phyloP scores from a whole-genome alignment of 176 grass and related monocot species.

The Oryza nivara region DNA sequence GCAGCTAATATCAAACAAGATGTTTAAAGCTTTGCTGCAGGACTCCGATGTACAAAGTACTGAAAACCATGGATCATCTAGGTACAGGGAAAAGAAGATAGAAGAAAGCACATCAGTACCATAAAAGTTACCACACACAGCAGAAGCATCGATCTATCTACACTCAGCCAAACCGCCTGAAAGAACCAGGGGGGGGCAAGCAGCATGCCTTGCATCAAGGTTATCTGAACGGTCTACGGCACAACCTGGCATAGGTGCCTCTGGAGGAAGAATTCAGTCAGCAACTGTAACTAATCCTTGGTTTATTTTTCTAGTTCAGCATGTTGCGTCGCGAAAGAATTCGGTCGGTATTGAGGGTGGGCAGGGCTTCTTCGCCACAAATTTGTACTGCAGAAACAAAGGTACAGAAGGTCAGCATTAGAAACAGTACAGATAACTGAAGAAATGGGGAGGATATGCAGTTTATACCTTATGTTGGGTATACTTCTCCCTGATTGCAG shows the following conservation, averaged over 20 bases:
- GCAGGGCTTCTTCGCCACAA: slow-evolving; percentile 81
- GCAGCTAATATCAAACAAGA: slow-evolving; percentile 29
- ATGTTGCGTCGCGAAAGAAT: slow-evolving; percentile 58
- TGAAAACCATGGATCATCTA: slow-evolving; percentile 32
- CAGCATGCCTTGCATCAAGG: not conserved
- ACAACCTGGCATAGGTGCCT: no score
- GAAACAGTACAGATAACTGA: slow-evolving; percentile 26
- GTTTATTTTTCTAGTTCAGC: slow-evolving; percentile 32
- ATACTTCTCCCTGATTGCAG: slow-evolving; percentile 96
- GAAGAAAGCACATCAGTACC: not conserved
- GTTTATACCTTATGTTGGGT: slow-evolving; percentile 96
- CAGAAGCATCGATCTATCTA: slow-evolving; percentile 44
- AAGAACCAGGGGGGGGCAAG: slow-evolving; percentile 7
- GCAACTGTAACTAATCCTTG: slow-evolving; percentile 42
- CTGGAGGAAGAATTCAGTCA: slow-evolving; percentile 51
- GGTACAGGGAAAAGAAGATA: slow-evolving; percentile 28
- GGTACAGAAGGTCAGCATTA: not conserved
- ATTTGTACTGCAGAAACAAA: slow-evolving; percentile 72
- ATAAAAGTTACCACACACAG: slow-evolving; percentile 10
- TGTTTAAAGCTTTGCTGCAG: no score
- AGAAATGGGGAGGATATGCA: not conserved
- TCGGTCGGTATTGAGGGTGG: slow-evolving; percentile 61
- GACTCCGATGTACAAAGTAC: slow-evolving; percentile 37
- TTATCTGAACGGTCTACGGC: no score
- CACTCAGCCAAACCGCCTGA: slow-evolving; percentile 25